Base-by-base conservation (phyloP, 2,329 filamentous ascomycete genomes). In the Nemania sp. region DNA sequence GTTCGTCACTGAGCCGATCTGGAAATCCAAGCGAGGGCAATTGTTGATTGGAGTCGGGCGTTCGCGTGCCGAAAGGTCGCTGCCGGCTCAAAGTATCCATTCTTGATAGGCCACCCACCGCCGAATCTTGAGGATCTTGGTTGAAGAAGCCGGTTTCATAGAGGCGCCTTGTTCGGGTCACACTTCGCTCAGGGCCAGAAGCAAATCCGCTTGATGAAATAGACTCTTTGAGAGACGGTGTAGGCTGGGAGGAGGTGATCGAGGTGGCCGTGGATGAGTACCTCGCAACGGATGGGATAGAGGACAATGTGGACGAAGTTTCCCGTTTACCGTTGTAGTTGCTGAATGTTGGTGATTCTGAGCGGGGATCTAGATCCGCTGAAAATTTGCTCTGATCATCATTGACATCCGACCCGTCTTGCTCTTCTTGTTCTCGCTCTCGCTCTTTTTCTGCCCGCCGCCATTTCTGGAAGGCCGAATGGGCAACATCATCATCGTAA, bases 181-280 rank as follows among this genome's bases (percentile, higher is more conserved):
- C 81, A 33, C 79, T 84, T 48, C 87, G 82, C 51, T 91, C 88
- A 0, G 84, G 65, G 0, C 75, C 72, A 3, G 73, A 62, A n/a
- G 70, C 70, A 5, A 75, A 70, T 34, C 64, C 67, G 3, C 72
- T 62, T 1, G 74, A 73, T 4, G 77, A 70, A 28, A 79, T 77
- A 63, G 70, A 73, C 31, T 84, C 82, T 57, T 79, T 83, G 23
- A 76, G 49, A 1, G 81, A 80, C 3, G 76, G 69, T 1, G 80
- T 70, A 14, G 75, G 75, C 56, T 93, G 90, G 12, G 65, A 64
- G 0, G 91, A 96, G n/a, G 86, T 84, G 45, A 95, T 77, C 0
- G 93, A 97, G 0, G 91, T 97, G 3, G 91, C 91, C 6, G 91
- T 90, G 1, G 92, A 96, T 0, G 93, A 97, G 50, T 84, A 86